These are phyloP conservation scores for Kewa caespitosa DNA, from an alignment of 179 eudicot genomes.

Conservation along the genomic window DNA sequence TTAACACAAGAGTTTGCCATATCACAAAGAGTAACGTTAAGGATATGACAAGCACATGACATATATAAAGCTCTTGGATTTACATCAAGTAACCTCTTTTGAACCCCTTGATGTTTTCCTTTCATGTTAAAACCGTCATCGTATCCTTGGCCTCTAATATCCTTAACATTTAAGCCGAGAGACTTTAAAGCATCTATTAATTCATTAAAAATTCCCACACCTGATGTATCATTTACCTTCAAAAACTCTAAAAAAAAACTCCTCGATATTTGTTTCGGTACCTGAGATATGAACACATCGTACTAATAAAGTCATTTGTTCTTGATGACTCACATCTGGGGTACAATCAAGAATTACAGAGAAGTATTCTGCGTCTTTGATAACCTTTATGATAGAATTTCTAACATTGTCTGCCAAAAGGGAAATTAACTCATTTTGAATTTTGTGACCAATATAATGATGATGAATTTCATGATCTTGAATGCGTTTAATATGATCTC, in stretches of 20 bases:
- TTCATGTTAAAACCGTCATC: slow-evolving; percentile 13
- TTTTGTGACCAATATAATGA: slow-evolving; percentile 31
- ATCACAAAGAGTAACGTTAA: slow-evolving; percentile 12
- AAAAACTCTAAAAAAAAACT: slow-evolving; percentile 28
- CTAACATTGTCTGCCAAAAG: slow-evolving; percentile 5
- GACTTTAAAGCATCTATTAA: background rate
- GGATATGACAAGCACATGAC: slow-evolving; percentile 1
- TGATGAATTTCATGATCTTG: slow-evolving; percentile 20
- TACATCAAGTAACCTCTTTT: background rate
- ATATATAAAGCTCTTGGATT: slow-evolving; percentile 5
- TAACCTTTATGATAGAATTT: slow-evolving; percentile 9
- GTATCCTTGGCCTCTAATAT: slow-evolving; percentile 2
- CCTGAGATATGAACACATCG: slow-evolving; percentile 3
- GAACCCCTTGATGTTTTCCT: slow-evolving; percentile 6
- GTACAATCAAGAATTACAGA: slow-evolving; percentile 31
- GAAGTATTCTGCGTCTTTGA: slow-evolving; percentile 29
- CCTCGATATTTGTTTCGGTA: background rate
- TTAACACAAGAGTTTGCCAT: slow-evolving; percentile 21
- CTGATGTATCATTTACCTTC: background rate
- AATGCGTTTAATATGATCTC: slow-evolving; percentile 31
- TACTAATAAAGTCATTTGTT: slow-evolving; percentile 28
- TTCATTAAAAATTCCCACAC: background rate
- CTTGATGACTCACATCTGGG: slow-evolving; percentile 22
- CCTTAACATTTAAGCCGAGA: background rate
- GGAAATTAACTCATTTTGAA: slow-evolving; percentile 33